phyloP scores from a whole-genome alignment of 441 rosid species.

The Jatropha podagrica region DNA sequence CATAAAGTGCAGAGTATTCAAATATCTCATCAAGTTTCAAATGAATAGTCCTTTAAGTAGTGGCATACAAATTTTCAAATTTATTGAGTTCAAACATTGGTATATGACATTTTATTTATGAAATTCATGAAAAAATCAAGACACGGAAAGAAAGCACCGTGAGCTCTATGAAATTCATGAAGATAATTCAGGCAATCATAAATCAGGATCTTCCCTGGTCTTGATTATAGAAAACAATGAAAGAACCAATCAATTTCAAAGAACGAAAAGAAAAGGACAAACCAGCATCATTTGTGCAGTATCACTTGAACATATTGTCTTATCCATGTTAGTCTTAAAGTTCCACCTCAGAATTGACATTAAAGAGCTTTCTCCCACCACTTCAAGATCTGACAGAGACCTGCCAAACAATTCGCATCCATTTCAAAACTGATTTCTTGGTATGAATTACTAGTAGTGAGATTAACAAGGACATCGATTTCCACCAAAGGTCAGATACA shows the following conservation, averaged over 20 bases:
- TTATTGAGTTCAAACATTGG: not conserved
- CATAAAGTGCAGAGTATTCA: not conserved
- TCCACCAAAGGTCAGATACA: not conserved
- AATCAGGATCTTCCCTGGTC: constrained; percentile 1
- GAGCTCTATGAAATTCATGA: not conserved
- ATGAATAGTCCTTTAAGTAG: not conserved
- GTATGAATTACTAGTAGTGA: not conserved
- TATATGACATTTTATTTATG: not conserved
- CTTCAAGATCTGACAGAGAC: constrained; percentile 68
- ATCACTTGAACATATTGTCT: constrained; percentile 53
- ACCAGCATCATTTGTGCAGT: constrained; percentile 68
- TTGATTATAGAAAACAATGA: not conserved
- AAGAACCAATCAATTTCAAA: constrained; percentile 12
- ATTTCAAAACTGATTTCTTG: constrained; percentile 4
- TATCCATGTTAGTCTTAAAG: constrained; percentile 75
- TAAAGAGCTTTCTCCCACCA: constrained; percentile 66
- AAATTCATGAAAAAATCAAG: not conserved
- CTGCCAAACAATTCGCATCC: constrained; percentile 41
- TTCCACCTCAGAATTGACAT: constrained; percentile 74
- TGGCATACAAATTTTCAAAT: not conserved
- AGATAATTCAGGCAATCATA: not conserved
- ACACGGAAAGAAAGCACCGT: not conserved
- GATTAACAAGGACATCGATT: not conserved
- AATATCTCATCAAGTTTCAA: constrained; percentile 3
- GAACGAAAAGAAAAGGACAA: constrained; percentile 26